These are phyloP conservation scores for Aspergillus eucalypticola DNA, from an alignment of 2,329 filamentous ascomycete species.

Conservation along the genomic window DNA sequence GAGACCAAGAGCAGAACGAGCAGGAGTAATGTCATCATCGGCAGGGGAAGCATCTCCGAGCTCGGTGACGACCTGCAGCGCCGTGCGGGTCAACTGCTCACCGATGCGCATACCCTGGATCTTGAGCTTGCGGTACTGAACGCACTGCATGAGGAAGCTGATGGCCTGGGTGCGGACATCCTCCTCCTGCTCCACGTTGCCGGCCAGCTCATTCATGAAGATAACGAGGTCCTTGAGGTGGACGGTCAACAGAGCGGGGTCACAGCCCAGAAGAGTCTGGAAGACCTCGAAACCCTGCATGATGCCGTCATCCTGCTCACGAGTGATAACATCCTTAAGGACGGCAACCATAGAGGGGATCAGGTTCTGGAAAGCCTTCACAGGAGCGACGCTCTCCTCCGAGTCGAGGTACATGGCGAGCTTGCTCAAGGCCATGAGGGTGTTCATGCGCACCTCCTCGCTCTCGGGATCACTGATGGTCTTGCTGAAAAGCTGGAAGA, in stretches of 20 bases:
- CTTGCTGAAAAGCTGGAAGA: slow-evolving; percentile 80
- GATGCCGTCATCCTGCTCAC: slow-evolving; percentile 79
- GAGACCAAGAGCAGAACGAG: slow-evolving; percentile 79
- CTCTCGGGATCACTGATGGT: slow-evolving; percentile 91
- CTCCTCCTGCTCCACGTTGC: slow-evolving; percentile 74
- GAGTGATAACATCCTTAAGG: slow-evolving; percentile 78
- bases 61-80: slow-evolving; percentile 86
- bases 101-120: slow-evolving; percentile 88
- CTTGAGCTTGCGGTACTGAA: slow-evolving; percentile 92
- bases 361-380: slow-evolving; percentile 74
- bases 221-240: slow-evolving; percentile 88
- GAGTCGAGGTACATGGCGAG: slow-evolving; percentile 84
- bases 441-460: slow-evolving; percentile 90
- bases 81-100: slow-evolving; percentile 81
- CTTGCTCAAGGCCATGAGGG: slow-evolving; percentile 84
- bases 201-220: slow-evolving; percentile 88
- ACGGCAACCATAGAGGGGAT: slow-evolving; percentile 88
- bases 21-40: slow-evolving; percentile 83
- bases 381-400: slow-evolving; percentile 74
- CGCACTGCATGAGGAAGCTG: slow-evolving; percentile 88
- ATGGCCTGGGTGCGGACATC: slow-evolving; percentile 88
- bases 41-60: slow-evolving; percentile 68
- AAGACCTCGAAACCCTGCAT: slow-evolving; percentile 95
- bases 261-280: slow-evolving; percentile 89
- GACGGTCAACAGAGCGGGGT: slow-evolving; percentile 75